A percentile compares a stretch with the other conserved stretches of the same genome.
Conservation (phyloP, 2,329 filamentous ascomycete species). For the Dactylella cylindrospora region DNA sequence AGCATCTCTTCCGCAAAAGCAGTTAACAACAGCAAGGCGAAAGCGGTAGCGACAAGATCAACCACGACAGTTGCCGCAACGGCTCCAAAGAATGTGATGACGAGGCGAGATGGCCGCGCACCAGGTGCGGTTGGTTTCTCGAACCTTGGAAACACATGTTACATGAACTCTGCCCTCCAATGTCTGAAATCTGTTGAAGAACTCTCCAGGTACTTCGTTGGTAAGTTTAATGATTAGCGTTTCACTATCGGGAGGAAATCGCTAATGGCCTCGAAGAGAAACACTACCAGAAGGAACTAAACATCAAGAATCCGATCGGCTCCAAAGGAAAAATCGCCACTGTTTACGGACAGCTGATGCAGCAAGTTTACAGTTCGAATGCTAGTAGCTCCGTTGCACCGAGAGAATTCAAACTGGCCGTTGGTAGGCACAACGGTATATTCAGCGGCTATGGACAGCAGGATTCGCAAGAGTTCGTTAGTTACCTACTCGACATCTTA, state of each 20-base stretch:
- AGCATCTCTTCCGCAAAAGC: conserved; percentile 45
- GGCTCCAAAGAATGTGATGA: conserved; percentile 66
- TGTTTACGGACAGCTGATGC: conserved; percentile 74
- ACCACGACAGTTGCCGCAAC: conserved; percentile 66
- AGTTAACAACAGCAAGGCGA: conserved; percentile 44
- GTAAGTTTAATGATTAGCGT: conserved; percentile 50
- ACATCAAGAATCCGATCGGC: conserved; percentile 78
- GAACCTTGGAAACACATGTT: conserved; percentile 96
- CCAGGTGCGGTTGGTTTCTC: conserved; percentile 78
- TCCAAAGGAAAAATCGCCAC: conserved; percentile 85
- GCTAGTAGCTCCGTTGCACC: conserved; percentile 71
- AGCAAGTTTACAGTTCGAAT: conserved; percentile 73
- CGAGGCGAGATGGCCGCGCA: conserved; percentile 69
- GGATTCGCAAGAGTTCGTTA: conserved; percentile 94
- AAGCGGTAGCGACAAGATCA: conserved; percentile 52
- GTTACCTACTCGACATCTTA: conserved; percentile 88
- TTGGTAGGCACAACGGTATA: conserved; percentile 77
- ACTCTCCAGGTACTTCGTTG: conserved; percentile 85
- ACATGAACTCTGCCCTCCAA: conserved; percentile 97
- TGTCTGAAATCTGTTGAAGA: conserved; percentile 93
- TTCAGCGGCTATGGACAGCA: conserved; percentile 96
- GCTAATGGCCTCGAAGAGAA: conserved; percentile 54
- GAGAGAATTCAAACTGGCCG: conserved; percentile 75
- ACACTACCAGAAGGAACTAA: conserved; percentile 77
- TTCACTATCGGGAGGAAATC: conserved; percentile 39